Base-by-base conservation (phyloP, 1,284 basidiomycete genomes). In the Stereum hirsutum region DNA sequence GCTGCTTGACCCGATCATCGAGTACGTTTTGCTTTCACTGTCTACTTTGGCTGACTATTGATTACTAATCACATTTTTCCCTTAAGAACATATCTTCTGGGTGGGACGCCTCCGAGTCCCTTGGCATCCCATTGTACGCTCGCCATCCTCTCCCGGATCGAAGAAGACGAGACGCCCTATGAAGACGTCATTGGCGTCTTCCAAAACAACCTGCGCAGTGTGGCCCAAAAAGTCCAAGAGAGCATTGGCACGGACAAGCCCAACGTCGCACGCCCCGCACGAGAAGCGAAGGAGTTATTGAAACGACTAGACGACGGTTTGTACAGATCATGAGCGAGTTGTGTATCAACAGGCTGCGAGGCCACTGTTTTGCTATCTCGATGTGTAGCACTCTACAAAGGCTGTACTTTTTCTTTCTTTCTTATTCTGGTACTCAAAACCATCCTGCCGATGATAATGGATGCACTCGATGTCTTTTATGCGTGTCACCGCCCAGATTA, bases 201-300 rank as follows among this genome's bases (percentile, higher is more conserved):
- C 68, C 77, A 81, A 51, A 75, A 70, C 3, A 49, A 82, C 14
- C 61, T 86, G 35, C 69, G 72, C n/a, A 74, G 67, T 34, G 74
- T 92, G 12, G 76, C 83, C 3, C 75, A 82, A 55, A 90, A 91
- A 58, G 71, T 89, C 1, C 64, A 81, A 46, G 81, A 85, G 51
- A 82, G 79, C 54, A 74, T 79, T 3, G 74, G 69, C 2, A 80
- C 72, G 46, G 89, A 92, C 45, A 76, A 75, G 33, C 79, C 87
- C 2, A 70, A 73, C n/a, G 79, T 94, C 39, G 74, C 87, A 14
- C 70, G 91, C 38, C 90, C 90, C 0, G 88, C 90, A 10, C 70
- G 93, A 39, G 91, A 96, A 56, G 81, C 90, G 4, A 73, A 80
- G 51, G 92, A 96, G 41, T 51, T 87, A 33, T 60, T 97, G 40